Evolutionary conservation across 305 asterid species (phyloP).

Genomic region (Andrographis paniculata): DNA sequence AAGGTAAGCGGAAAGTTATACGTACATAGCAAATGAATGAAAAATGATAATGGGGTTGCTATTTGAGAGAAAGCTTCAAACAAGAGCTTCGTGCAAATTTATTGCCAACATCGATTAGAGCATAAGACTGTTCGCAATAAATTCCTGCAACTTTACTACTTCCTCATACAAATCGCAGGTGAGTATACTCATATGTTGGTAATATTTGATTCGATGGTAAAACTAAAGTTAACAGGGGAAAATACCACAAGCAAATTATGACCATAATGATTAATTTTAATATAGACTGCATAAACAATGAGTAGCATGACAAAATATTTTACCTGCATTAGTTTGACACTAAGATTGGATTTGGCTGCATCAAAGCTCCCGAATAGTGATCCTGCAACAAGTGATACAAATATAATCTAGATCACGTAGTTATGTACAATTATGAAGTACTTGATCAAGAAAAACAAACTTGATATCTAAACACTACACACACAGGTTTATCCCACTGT

Average conservation of each 20-base stretch:
- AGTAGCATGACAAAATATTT: slow-evolving; percentile 18
- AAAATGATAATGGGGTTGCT: neutral
- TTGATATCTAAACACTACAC: neutral
- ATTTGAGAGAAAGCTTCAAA: neutral
- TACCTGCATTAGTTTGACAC: slow-evolving; percentile 91
- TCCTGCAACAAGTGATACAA: slow-evolving; percentile 39
- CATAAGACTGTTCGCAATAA: too few species aligned
- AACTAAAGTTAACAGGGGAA: too few species aligned
- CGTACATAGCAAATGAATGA: too few species aligned
- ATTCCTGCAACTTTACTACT: too few species aligned
- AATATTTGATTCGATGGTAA: too few species aligned
- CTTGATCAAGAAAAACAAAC: neutral
- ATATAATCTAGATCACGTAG: slow-evolving; percentile 15
- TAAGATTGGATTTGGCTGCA: slow-evolving; percentile 61
- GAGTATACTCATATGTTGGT: too few species aligned
- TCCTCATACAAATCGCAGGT: too few species aligned
- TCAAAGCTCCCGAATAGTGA: slow-evolving; percentile 69
- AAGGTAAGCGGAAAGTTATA: slow-evolving; percentile 9
- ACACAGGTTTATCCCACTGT: neutral
- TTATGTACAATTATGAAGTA: slow-evolving; percentile 4
- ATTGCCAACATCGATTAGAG: too few species aligned
- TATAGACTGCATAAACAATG: neutral
- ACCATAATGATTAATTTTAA: neutral
- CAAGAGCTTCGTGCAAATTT: too few species aligned
- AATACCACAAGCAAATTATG: neutral